These are phyloP conservation scores for Alternaria brassicae DNA, from an alignment of 2,329 filamentous ascomycete species.

Conservation along the genomic window DNA sequence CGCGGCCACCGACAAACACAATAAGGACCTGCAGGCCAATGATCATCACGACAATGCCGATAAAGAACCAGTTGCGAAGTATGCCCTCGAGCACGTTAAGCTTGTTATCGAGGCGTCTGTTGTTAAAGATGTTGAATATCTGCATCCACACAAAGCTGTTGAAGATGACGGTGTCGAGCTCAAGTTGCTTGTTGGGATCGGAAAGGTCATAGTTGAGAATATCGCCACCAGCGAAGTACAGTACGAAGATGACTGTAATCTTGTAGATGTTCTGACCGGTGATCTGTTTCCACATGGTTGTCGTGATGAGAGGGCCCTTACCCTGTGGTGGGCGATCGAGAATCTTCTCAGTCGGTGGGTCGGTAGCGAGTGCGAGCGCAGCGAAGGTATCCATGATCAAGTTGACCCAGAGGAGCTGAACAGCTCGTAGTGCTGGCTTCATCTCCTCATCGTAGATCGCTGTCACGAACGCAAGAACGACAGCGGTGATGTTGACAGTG, in stretches of 20 bases:
- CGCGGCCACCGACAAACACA: slow-evolving; percentile 63
- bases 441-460: slow-evolving; percentile 82
- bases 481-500: slow-evolving; percentile 97
- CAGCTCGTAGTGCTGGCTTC: slow-evolving; percentile 92
- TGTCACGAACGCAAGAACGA: slow-evolving; percentile 95
- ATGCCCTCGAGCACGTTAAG: slow-evolving; percentile 68
- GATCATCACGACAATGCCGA: slow-evolving; percentile 65
- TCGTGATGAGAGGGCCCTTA: slow-evolving; percentile 77
- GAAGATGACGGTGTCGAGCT: slow-evolving; percentile 69
- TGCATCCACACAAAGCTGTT: slow-evolving; percentile 77
- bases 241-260: slow-evolving; percentile 63
- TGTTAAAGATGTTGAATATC: slow-evolving; percentile 74
- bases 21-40: slow-evolving; percentile 65
- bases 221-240: slow-evolving; percentile 66
- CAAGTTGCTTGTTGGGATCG: slow-evolving; percentile 46
- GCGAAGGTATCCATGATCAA: slow-evolving; percentile 95
- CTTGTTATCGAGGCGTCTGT: slow-evolving; percentile 67
- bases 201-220: slow-evolving; percentile 63
- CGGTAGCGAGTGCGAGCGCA: slow-evolving; percentile 94
- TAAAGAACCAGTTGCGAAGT: slow-evolving; percentile 64
- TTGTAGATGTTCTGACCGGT: slow-evolving; percentile 68
- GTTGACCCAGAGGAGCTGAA: slow-evolving; percentile 97
- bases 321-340: slow-evolving; percentile 89
- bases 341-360: slow-evolving; percentile 92
- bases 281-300: slow-evolving; percentile 70